A percentile compares a stretch with the other conserved stretches of the same genome.
These are phyloP conservation scores for Aspergillus udagawae DNA, from an alignment of 2,329 filamentous ascomycete species.

Conservation along the genomic window DNA sequence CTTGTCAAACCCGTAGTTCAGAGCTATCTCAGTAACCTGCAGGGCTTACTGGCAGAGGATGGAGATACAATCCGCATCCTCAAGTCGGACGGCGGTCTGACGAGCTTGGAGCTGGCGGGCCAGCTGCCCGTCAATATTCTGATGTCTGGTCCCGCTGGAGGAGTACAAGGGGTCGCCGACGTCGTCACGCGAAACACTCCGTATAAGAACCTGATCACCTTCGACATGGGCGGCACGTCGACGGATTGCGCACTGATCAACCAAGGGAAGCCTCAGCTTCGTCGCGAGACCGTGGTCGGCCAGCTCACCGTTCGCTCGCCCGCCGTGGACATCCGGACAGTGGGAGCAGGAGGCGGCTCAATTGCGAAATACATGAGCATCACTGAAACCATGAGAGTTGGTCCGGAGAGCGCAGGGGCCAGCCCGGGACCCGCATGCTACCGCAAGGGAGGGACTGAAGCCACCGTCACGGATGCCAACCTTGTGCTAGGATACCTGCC, in stretches of 20 bases:
- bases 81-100: conserved; percentile 49
- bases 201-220: conserved; percentile 47
- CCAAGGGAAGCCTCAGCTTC: conserved; percentile 41
- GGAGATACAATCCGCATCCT: conserved; percentile 46
- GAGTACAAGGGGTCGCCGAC: conserved; percentile 48
- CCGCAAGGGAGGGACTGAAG: conserved; percentile 43
- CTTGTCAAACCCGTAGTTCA: conserved; percentile 48
- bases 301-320: conserved; percentile 44
- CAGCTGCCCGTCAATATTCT: conserved; percentile 48
- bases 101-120: conserved; percentile 42
- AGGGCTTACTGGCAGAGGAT: conserved; percentile 37
- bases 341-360: conserved; percentile 49
- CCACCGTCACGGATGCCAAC: conserved; percentile 51
- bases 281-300: conserved; percentile 45
- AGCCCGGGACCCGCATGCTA: conserved; percentile 49
- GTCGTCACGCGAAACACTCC: conserved; percentile 43
- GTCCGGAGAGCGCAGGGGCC: conserved; percentile 49
- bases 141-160: conserved; percentile 50
- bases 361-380: conserved; percentile 47
- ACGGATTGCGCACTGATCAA: conserved; percentile 48
- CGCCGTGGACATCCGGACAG: conserved; percentile 47
- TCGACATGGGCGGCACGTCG: conserved; percentile 51
- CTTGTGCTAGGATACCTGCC: conserved; percentile 48
- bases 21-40: conserved; percentile 42
- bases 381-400: conserved; percentile 47